A percentile compares a stretch with the other conserved stretches of the same genome.
Evolutionary conservation across 495 filamentous ascomycete genomes (phyloP).

Genomic region (Hypoxylon rickii): DNA sequence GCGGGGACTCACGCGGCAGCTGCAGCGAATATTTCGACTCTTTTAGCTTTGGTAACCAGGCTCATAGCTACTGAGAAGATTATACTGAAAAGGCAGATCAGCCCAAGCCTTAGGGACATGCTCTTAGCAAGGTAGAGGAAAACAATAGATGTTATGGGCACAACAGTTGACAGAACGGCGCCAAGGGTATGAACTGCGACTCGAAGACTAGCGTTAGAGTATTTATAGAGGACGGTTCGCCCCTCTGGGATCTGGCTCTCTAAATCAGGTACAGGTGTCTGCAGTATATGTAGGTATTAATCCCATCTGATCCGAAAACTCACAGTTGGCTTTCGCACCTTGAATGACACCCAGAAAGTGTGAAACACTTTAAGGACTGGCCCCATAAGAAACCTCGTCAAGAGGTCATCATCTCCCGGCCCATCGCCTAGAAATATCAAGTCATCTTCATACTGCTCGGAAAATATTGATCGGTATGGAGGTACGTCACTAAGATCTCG

Average conservation of each 20-base stretch:
- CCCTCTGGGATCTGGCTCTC: slow-evolving; percentile 2
- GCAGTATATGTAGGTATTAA: slow-evolving; percentile 6
- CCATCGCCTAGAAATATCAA: not conserved
- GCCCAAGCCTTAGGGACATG: slow-evolving; percentile 27
- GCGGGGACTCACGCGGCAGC: slow-evolving; percentile 27
- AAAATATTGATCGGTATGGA: slow-evolving; percentile 22
- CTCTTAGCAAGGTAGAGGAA: slow-evolving; percentile 38
- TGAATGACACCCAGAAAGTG: slow-evolving; percentile 3
- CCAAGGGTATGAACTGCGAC: slow-evolving; percentile 23
- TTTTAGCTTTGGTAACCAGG: slow-evolving; percentile 37
- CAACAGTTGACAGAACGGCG: slow-evolving; percentile 34
- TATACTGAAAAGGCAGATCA: slow-evolving; percentile 41
- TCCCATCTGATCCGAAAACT: not conserved
- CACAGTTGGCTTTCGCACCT: slow-evolving; percentile 1
- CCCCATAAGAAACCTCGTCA: slow-evolving; percentile 14
- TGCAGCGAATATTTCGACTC: slow-evolving; percentile 46
- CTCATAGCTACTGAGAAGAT: slow-evolving; percentile 36
- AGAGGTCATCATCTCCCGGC: slow-evolving; percentile 19
- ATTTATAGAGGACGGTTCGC: slow-evolving; percentile 13
- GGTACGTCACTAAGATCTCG: slow-evolving; percentile 16
- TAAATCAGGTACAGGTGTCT: not conserved
- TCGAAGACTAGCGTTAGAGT: slow-evolving; percentile 18
- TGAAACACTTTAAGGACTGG: slow-evolving; percentile 22
- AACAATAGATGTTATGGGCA: slow-evolving; percentile 41
- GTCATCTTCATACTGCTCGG: slow-evolving; percentile 17